Evolutionary conservation across 164 flowering plant genomes (phyloP), one percentile per base, ranked within the genome.

Genomic region (Sextonia rubra): DNA sequence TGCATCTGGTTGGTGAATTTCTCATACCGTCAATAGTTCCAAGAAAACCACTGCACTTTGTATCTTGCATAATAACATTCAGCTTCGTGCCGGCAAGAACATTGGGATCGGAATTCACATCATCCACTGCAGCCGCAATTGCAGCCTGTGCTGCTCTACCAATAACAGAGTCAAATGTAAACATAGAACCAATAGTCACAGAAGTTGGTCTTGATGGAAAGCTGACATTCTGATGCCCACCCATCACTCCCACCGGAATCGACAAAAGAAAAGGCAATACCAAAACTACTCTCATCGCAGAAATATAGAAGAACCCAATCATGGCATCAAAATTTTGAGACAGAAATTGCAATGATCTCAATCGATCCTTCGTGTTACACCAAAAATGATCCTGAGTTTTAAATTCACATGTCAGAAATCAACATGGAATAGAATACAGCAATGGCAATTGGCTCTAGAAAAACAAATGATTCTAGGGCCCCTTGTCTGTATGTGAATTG

Each of bases 11-110:
- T 61, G 17, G 12, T 61, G 64, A 61, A 25, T 23, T 61, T 12
- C 67, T 25, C 47, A 64, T 86, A 92, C 97, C 97, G 86, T 82
- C 89, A 47, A 92, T 67, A 7, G 89, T 88, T 71, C 93, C 93
- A 58, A 85, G 62, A 79, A 92, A 92, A 37, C 86, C 93, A 61
- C 88, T 89, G 85, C 94, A 92, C 71, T 84, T 85, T 3, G 90
- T 84, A 66, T 91, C 91, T 27, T 81, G 85, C 1, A 79, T 48
- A 56, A 79, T 29, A 15, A 89, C 4, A 7, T 86, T 82, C 78
- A 92, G 69, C 65, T 69, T 78, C 0, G 80, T 86, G 25, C 88
- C 87, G 0, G 74, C 29, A 49, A 92, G 90, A 74, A 91, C 68
- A 69, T 47, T 80, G 0, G 86, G 47, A 78, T 89, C 77, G 17